These are phyloP conservation scores for Phytophthora palmivora DNA, from an alignment of 352 stramenopile genomes.

Conservation along the genomic window DNA sequence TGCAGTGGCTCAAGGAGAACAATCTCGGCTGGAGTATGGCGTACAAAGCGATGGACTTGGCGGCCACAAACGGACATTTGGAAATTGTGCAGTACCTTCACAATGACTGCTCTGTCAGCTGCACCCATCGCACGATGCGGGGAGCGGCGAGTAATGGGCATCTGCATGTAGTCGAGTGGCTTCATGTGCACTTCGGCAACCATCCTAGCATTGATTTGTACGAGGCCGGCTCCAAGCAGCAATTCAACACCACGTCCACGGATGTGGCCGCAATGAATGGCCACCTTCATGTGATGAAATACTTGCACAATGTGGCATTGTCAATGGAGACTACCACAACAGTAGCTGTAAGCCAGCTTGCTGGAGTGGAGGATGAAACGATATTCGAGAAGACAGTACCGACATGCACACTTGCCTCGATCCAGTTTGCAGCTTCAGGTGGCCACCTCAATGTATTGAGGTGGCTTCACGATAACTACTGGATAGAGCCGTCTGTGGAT, in stretches of 20 bases:
- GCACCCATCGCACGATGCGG: conserved; percentile 28
- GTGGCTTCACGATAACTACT: conserved; percentile 40
- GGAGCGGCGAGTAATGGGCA: conserved; percentile 29
- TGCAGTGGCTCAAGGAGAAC: conserved; percentile 32
- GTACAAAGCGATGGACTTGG: conserved; percentile 32
- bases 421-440: conserved; percentile 25
- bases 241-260: conserved; percentile 34
- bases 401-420: conserved; percentile 19
- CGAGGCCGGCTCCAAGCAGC: conserved; percentile 18
- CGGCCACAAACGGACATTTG: conserved; percentile 29
- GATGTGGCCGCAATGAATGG: conserved; percentile 41
- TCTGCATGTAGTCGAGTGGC: conserved; percentile 30
- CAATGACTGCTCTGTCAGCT: conserved; percentile 18
- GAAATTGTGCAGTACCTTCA: conserved; percentile 33
- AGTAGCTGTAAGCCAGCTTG: neutral
- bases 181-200: conserved; percentile 21
- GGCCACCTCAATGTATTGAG: conserved; percentile 33
- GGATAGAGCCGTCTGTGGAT: conserved; percentile 19
- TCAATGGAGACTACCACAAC: conserved; percentile 12
- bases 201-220: conserved; percentile 20
- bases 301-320: conserved; percentile 25
- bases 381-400: conserved; percentile 17
- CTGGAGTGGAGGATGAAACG: neutral
- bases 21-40: conserved; percentile 32
- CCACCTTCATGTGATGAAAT: conserved; percentile 39